Conservation (phyloP, 2,329 filamentous ascomycete species). For the Leptographium flavum region DNA sequence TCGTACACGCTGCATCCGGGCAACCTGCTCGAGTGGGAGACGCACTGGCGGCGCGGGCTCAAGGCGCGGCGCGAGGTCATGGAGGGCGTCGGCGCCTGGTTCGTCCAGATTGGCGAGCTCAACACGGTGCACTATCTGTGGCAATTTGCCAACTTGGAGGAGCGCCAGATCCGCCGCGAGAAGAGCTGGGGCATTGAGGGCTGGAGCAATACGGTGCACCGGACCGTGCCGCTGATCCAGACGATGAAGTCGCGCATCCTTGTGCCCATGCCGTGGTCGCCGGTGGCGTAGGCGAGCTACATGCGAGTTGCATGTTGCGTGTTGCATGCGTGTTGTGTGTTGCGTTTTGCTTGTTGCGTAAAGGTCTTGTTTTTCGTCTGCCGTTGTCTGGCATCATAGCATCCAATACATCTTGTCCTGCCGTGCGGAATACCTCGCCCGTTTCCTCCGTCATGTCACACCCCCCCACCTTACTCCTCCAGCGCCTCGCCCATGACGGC, state of each 20-base stretch:
- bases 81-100: conserved; percentile 98
- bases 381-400: too few relatives aligned
- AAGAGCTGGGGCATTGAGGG: conserved; percentile 91
- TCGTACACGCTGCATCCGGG: conserved; percentile 95
- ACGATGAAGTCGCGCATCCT: conserved; percentile 89
- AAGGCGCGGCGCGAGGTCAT: conserved; percentile 89
- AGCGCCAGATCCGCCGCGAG: conserved; percentile 78
- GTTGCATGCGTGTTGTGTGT: not conserved
- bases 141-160: conserved; percentile 96
- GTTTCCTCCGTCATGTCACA: not conserved
- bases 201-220: conserved; percentile 95
- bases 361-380: too few relatives aligned
- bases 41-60: conserved; percentile 87
- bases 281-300: conserved; percentile 55
- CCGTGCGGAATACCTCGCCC: too few relatives aligned
- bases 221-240: conserved; percentile 94
- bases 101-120: conserved; percentile 92
- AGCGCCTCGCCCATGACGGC: conserved; percentile 58
- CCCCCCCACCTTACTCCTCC: conserved; percentile 15
- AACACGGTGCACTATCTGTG: conserved; percentile 97
- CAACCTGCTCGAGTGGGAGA: conserved; percentile 96
- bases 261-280: conserved; percentile 93
- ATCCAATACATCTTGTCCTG: too few relatives aligned
- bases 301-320: not conserved
- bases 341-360: not conserved